phyloP scores from a whole-genome alignment of 768 basidiomycete species.

The Baorangia bicolor region DNA sequence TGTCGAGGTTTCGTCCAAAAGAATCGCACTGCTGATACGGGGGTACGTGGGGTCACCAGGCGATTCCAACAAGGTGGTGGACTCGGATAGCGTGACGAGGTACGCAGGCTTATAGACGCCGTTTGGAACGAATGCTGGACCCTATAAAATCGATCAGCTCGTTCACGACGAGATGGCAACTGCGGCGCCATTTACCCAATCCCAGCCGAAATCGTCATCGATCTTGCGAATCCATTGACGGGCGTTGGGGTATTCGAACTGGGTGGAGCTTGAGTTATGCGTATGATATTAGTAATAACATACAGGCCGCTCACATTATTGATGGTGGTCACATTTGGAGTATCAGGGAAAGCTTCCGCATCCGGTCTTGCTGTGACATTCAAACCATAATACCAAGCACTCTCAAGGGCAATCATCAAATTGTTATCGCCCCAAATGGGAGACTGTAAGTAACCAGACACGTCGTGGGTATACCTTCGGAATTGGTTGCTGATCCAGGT shows the following conservation, averaged over 20 bases:
- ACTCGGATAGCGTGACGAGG: slow-evolving; percentile 41
- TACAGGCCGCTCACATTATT: slow-evolving; percentile 31
- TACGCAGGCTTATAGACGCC: slow-evolving; percentile 58
- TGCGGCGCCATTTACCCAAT: slow-evolving; percentile 42
- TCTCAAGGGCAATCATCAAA: slow-evolving; percentile 51
- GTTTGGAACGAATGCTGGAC: slow-evolving; percentile 55
- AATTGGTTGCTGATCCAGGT: slow-evolving; percentile 62
- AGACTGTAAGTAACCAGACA: slow-evolving; percentile 41
- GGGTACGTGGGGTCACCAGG: slow-evolving; percentile 27
- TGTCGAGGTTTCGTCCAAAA: slow-evolving; percentile 55
- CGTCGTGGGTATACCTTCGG: slow-evolving; percentile 52
- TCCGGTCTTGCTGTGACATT: slow-evolving; percentile 53
- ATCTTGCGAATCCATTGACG: slow-evolving; percentile 51
- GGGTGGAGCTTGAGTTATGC: not conserved
- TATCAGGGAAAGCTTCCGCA: slow-evolving; percentile 43
- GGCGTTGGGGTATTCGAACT: slow-evolving; percentile 53
- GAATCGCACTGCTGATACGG: slow-evolving; percentile 30
- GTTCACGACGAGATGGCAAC: not conserved
- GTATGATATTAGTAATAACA: not conserved
- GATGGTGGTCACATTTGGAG: slow-evolving; percentile 12
- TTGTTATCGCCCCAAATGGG: slow-evolving; percentile 38
- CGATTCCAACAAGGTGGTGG: slow-evolving; percentile 19
- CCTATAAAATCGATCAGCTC: slow-evolving; percentile 31
- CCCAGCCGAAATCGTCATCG: slow-evolving; percentile 59
- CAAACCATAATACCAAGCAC: slow-evolving; percentile 51